Evolutionary conservation across 2,329 filamentous ascomycete genomes (phyloP).

Genomic region (Graphiopsis chlorocephala): DNA sequence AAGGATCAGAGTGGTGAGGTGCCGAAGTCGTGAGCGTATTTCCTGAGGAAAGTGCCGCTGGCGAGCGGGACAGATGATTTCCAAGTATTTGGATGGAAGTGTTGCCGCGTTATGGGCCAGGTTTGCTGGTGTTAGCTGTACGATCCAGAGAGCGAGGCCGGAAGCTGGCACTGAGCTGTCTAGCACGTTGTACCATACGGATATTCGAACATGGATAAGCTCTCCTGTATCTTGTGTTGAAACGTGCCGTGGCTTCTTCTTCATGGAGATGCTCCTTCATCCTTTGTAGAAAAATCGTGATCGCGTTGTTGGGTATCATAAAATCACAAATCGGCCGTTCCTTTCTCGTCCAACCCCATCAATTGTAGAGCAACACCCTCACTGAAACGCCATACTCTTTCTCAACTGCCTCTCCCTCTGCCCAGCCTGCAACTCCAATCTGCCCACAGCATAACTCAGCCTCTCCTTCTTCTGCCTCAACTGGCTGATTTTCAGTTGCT

Average conservation of each 20-base stretch:
- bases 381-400: slow-evolving; percentile 64
- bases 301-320: slow-evolving; percentile 14
- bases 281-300: not conserved
- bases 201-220: not conserved
- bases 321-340: slow-evolving; percentile 2
- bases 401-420: slow-evolving; percentile 70
- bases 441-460: slow-evolving; percentile 80
- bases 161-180: not conserved
- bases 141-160: not conserved
- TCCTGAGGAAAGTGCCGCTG: not conserved
- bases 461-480: slow-evolving; percentile 79
- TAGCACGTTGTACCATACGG: not conserved
- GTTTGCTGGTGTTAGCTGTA: not conserved
- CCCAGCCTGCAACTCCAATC: slow-evolving; percentile 79
- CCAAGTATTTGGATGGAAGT: not conserved
- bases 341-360: not conserved
- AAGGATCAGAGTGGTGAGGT: not conserved
- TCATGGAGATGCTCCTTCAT: not conserved
- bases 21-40: not conserved
- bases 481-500: slow-evolving; percentile 61
- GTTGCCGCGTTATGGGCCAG: not conserved
- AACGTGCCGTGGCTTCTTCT: not conserved
- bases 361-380: not conserved
- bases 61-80: too few relatives aligned
- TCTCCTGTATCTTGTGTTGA: not conserved